Evolutionary conservation across 2,329 filamentous ascomycete genomes (phyloP).

Genomic region (Pseudocercospora eumusae): DNA sequence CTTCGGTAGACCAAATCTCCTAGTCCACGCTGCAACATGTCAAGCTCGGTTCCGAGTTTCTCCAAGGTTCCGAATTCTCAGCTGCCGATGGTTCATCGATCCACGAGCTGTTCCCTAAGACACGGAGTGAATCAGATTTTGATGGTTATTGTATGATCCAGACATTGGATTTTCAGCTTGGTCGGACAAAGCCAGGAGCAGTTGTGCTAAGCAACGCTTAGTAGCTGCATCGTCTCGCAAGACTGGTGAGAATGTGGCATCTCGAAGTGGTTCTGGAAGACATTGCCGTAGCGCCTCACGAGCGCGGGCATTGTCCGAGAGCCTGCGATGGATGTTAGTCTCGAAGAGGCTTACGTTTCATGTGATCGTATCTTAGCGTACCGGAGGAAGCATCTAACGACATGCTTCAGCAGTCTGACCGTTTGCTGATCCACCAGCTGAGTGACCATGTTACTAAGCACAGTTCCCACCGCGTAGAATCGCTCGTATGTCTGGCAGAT

Average conservation of each 20-base stretch:
- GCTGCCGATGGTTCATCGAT: not conserved
- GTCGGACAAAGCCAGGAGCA: constrained; percentile 94
- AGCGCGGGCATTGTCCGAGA: constrained; percentile 94
- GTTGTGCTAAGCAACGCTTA: constrained; percentile 94
- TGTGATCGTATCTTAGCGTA: constrained; percentile 49
- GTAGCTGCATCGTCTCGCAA: constrained; percentile 95
- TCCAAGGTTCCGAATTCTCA: not conserved
- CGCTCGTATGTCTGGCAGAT: constrained; percentile 98
- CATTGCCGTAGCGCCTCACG: constrained; percentile 94
- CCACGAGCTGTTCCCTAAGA: not conserved
- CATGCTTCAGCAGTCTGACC: constrained; percentile 91
- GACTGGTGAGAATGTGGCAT: constrained; percentile 95
- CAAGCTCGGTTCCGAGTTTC: not conserved
- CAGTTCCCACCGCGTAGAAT: constrained; percentile 96
- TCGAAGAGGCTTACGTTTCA: not conserved
- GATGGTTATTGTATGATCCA: constrained; percentile 27
- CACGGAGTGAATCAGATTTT: constrained; percentile 12
- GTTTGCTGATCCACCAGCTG: constrained; percentile 98
- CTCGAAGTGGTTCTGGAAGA: constrained; percentile 94
- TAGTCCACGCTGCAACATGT: not conserved
- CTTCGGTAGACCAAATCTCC: not conserved
- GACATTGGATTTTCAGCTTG: constrained; percentile 38
- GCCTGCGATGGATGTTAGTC: constrained; percentile 52
- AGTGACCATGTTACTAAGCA: constrained; percentile 97
- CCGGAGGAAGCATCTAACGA: constrained; percentile 95